These are phyloP conservation scores for Backusella liffmaniae DNA, from an alignment of 192 early-diverging fungal genomes.

Conservation along the genomic window DNA sequence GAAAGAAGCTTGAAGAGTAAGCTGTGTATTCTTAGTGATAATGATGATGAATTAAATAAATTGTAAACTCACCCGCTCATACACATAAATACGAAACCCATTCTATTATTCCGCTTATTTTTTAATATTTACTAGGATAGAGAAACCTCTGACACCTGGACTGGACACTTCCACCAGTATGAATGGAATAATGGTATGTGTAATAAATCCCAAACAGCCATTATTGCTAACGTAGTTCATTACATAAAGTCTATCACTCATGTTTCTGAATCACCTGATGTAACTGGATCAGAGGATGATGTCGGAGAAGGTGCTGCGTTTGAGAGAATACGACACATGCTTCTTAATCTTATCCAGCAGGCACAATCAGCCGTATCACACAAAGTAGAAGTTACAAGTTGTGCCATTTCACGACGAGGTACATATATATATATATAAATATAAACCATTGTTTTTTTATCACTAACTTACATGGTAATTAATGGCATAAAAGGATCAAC, in stretches of 20 bases:
- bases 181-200: conserved; percentile 15
- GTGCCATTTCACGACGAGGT: not conserved
- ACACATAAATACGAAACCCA: not conserved
- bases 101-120: not conserved
- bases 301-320: conserved; percentile 20
- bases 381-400: conserved; percentile 12
- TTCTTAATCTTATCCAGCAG: conserved; percentile 20
- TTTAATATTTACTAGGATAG: not conserved
- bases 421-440: not conserved
- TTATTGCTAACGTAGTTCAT: not conserved
- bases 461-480: not conserved
- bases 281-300: conserved; percentile 8
- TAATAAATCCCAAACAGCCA: not conserved
- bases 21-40: not conserved
- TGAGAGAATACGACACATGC: conserved; percentile 16
- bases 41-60: not conserved
- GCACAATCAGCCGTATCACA: conserved; percentile 19
- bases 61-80: conserved; percentile 3
- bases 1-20: conserved; percentile 17
- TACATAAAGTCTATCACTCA: conserved; percentile 1
- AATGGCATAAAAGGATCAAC: not conserved
- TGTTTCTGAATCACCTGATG: conserved; percentile 15
- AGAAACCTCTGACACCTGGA: not conserved
- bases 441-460: not conserved
- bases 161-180: conserved; percentile 1